Evolutionary conservation across 2,329 filamentous ascomycete species (phyloP), one percentile per base, ranked within the genome.

Genomic region (Pyrenophora tritici-repentis): DNA sequence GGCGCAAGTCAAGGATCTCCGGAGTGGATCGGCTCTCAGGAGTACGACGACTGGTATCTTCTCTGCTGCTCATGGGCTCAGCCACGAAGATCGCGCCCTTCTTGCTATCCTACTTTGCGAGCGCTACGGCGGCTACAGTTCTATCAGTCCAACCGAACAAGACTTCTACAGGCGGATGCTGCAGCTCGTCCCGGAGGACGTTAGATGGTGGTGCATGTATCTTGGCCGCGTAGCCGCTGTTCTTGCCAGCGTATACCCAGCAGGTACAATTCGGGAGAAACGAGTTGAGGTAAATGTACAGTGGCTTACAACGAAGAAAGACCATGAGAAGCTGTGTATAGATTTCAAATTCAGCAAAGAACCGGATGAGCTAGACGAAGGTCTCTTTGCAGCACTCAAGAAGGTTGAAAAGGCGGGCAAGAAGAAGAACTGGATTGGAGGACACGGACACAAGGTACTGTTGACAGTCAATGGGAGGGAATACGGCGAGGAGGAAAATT

Each of bases 81-180:
- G 85, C 1, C 91, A 97, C 67, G 72, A 85, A 37, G 81, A 86
- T 42, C 83, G 91, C 10, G 87, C 89, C 0, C 72, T 89, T 2
- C 77, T 96, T 3, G 89, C 85, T 0, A 76, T 96, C 3, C 81
- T 87, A 1, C 78, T 90, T 1, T 91, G 86, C 60, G 85, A 88
- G 38, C 81, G 91, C 59, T 95, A 90, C 85, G 88, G 86, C 14
- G 85, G 84, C 2, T 60, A 60, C 14, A 47, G 50, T 6, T 81
- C 83, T 35, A 77, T 89, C 2, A 80, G 82, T 2, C 82, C 83
- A 0, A 77, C 78, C 0, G 86, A 88, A 59, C 66, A 78, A 7
- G 68, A 75, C 3, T 85, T 86, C 60, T 81, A 83, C 26, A 66
- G 73, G 1, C 76, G 79, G 3, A 75, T 89, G 26, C 73, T 79